phyloP scores from a whole-genome alignment of 2,329 filamentous ascomycete genomes.

The Cordyceps sp. region DNA sequence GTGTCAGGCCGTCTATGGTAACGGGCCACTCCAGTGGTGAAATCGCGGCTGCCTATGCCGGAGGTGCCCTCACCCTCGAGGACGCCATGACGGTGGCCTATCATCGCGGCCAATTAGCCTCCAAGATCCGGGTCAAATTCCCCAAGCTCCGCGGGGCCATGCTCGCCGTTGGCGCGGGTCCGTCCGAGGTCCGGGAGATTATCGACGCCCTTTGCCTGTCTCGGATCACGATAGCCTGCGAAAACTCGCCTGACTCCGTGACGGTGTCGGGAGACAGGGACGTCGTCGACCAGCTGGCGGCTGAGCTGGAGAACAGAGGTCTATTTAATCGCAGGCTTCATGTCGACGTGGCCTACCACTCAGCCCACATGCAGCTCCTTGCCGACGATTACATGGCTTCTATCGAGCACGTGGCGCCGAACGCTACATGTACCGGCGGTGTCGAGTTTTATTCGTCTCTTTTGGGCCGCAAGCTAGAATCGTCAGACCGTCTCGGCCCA shows the following conservation, averaged over 20 bases:
- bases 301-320: constrained; percentile 19
- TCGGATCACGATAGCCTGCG: constrained; percentile 19
- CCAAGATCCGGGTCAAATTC: constrained; percentile 13
- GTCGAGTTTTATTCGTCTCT: constrained; percentile 32
- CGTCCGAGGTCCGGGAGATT: constrained; percentile 21
- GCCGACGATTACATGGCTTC: constrained; percentile 27
- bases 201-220: constrained; percentile 11
- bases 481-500: constrained; percentile 15
- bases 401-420: constrained; percentile 9
- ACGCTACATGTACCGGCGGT: constrained; percentile 14
- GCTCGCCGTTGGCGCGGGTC: constrained; percentile 34
- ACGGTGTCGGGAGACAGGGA: constrained; percentile 32
- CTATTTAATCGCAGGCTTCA: constrained; percentile 30
- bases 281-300: constrained; percentile 23
- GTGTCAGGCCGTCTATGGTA: constrained; percentile 19
- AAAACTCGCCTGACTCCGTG: constrained; percentile 34
- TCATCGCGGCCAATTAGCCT: constrained; percentile 25
- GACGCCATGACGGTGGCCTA: constrained; percentile 32
- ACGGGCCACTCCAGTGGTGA: constrained; percentile 31
- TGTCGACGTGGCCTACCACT: constrained; percentile 36
- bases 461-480: constrained; percentile 21
- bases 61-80: constrained; percentile 25
- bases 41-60: constrained; percentile 28
- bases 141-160: constrained; percentile 14
- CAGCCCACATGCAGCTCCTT: constrained; percentile 32